A percentile compares a stretch with the other conserved stretches of the same genome.
Conservation (phyloP, 139 green algal genomes). For the Chlamydomonas asymmetrica region DNA sequence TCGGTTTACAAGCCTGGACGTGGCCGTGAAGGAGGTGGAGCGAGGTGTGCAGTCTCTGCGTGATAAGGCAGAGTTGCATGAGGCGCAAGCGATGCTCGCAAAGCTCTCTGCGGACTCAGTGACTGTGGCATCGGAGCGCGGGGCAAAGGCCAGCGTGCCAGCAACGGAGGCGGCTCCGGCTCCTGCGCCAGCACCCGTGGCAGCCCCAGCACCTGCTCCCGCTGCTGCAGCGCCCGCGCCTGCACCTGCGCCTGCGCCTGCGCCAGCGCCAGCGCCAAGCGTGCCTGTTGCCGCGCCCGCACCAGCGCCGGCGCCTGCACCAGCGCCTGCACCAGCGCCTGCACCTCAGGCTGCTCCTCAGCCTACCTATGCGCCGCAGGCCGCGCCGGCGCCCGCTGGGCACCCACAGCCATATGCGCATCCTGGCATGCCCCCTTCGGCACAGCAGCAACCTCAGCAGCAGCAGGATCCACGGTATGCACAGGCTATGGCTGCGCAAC, state of each 20-base stretch:
- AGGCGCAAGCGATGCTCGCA: conserved; percentile 60
- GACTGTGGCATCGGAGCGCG: too few species aligned
- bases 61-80: conserved; percentile 61
- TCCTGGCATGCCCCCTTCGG: too few species aligned
- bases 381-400: conserved; percentile 1
- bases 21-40: conserved; percentile 57
- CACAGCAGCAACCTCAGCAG: too few species aligned
- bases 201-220: conserved; percentile 1
- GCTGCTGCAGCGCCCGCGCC: conserved; percentile 20
- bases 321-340: conserved; percentile 10
- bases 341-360: neutral
- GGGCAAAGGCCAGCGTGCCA: conserved; percentile 1
- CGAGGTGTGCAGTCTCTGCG: conserved; percentile 61
- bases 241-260: conserved; percentile 7
- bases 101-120: conserved; percentile 28
- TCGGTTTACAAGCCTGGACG: conserved; percentile 44
- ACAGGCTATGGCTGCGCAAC: too few species aligned
- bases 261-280: conserved; percentile 18
- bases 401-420: neutral
- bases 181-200: neutral
- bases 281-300: neutral
- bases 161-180: neutral
- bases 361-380: conserved; percentile 7
- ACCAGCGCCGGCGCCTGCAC: conserved; percentile 11
- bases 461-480: too few species aligned